A percentile compares a stretch with the other conserved stretches of the same genome.
Conservation (phyloP, 208 protist species). For the Angomonas deanei region DNA sequence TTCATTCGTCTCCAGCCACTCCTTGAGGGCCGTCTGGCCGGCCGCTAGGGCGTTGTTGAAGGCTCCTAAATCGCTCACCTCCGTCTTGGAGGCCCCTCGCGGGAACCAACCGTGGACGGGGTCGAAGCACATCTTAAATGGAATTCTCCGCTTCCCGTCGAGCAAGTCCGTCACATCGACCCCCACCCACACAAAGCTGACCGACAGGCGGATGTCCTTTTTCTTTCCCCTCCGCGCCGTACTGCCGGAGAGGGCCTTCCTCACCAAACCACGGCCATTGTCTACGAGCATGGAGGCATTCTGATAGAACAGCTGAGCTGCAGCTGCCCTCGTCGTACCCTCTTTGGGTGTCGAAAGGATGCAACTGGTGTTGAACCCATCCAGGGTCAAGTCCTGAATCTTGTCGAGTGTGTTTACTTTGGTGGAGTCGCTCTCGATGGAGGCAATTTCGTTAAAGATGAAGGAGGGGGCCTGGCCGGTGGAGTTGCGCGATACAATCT, state of each 20-base stretch:
- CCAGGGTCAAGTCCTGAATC: not conserved
- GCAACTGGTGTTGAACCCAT: constrained; percentile 3
- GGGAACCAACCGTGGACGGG: constrained; percentile 11
- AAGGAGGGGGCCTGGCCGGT: not conserved
- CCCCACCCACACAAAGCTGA: not conserved
- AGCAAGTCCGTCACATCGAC: not conserved
- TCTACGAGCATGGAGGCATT: not conserved
- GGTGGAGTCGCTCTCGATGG: not conserved
- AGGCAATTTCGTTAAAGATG: not conserved
- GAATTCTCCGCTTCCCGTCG: not conserved
- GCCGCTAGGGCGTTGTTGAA: not conserved
- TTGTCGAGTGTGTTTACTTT: not conserved
- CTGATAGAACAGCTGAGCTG: not conserved
- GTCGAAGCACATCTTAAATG: constrained; percentile 7
- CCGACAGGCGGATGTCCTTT: not conserved
- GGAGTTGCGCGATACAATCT: not conserved
- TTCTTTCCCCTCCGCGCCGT: not conserved
- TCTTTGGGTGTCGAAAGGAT: not conserved
- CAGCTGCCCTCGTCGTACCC: not conserved
- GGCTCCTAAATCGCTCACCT: not conserved
- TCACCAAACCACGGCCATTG: not conserved
- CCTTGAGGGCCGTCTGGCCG: not conserved
- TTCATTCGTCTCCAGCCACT: not conserved
- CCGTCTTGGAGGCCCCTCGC: constrained; percentile 1
- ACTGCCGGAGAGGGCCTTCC: not conserved